Percentiles rank a stretch among this genome's conserved stretches.
phyloP scores from a whole-genome alignment of 2,329 filamentous ascomycete genomes.

The Phaeomoniella chlamydospora region DNA sequence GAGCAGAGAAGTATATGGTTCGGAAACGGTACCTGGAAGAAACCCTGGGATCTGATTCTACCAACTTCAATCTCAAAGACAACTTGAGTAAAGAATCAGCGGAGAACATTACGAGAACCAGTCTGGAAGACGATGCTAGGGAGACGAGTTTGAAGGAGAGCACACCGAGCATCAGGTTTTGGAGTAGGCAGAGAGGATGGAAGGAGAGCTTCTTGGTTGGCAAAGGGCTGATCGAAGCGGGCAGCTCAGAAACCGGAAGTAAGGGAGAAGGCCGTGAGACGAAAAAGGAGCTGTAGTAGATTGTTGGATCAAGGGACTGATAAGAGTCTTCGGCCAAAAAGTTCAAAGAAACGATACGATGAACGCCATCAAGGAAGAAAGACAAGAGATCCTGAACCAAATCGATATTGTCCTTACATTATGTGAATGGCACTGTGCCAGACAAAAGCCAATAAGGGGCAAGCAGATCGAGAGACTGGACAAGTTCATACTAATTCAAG shows the following conservation, averaged over 20 bases:
- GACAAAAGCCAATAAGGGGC: too few species aligned
- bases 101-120: constrained; percentile 18
- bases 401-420: too few species aligned
- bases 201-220: constrained; percentile 24
- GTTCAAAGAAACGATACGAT: too few species aligned
- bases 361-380: too few species aligned
- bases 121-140: constrained; percentile 28
- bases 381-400: too few species aligned
- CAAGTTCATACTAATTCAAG: too few species aligned
- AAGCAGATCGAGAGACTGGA: too few species aligned
- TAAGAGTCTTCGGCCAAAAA: too few species aligned
- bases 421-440: too few species aligned
- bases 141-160: constrained; percentile 15
- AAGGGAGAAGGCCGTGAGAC: constrained; percentile 6
- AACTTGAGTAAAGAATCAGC: not conserved
- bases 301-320: not conserved
- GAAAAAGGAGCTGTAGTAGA: constrained; percentile 24
- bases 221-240: constrained; percentile 21
- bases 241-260: constrained; percentile 8
- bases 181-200: constrained; percentile 29
- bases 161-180: constrained; percentile 22
- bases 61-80: too few species aligned
- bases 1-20: constrained; percentile 64
- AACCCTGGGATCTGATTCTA: constrained; percentile 45
- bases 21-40: constrained; percentile 68